Evolutionary conservation across 768 basidiomycete genomes (phyloP).

Genomic region (Macrolepiota fuliginosa): DNA sequence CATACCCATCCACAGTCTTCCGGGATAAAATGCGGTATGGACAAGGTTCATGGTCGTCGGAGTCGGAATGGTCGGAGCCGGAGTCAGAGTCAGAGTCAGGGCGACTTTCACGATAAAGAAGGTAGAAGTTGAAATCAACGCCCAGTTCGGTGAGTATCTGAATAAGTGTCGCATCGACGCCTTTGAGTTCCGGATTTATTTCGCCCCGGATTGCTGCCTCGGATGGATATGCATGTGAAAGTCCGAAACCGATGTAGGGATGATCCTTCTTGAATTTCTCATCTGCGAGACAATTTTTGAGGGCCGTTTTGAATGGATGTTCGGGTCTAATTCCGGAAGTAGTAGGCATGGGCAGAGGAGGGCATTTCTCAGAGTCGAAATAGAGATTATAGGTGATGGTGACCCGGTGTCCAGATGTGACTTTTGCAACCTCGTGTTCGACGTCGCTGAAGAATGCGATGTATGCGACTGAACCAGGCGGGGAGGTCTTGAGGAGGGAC

Average conservation of each 20-base stretch:
- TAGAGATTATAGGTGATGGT: slow-evolving; percentile 43
- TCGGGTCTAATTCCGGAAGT: slow-evolving; percentile 9
- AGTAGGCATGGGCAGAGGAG: not conserved
- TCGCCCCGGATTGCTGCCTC: not conserved
- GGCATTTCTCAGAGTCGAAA: slow-evolving; percentile 14
- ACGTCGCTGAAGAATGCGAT: too few relatives aligned
- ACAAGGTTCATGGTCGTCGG: too few relatives aligned
- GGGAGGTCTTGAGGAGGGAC: not conserved
- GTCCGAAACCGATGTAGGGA: slow-evolving; percentile 29
- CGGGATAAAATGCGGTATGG: not conserved
- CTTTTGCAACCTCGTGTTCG: slow-evolving; percentile 33
- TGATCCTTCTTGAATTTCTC: slow-evolving; percentile 1
- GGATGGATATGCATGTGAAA: slow-evolving; percentile 29
- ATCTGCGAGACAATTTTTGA: slow-evolving; percentile 1
- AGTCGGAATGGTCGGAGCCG: too few relatives aligned
- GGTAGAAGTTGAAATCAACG: not conserved
- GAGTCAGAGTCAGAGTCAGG: too few relatives aligned
- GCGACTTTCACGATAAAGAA: not conserved
- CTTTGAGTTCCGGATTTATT: not conserved
- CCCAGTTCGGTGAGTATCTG: not conserved
- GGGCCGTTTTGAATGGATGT: slow-evolving; percentile 2
- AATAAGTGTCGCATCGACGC: not conserved
- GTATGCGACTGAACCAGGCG: slow-evolving; percentile 28
- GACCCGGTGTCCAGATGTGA: slow-evolving; percentile 34
- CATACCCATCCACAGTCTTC: not conserved